Evolutionary conservation across 2,329 filamentous ascomycete genomes (phyloP).

Genomic region (Aspergillus ruber): DNA sequence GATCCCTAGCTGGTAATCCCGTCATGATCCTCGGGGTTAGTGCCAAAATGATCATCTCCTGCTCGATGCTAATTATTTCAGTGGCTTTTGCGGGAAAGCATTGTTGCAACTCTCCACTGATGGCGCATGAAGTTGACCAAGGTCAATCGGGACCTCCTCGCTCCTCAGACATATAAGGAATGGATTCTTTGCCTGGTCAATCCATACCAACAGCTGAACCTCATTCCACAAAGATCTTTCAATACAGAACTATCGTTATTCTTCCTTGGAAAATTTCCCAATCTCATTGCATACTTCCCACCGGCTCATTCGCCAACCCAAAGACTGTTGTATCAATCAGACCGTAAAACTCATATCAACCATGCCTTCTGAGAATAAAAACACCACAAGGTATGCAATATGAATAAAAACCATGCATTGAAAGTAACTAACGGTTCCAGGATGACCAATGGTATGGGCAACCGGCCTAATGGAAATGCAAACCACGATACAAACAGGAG

Average conservation of each 20-base stretch:
- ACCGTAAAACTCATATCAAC: not conserved
- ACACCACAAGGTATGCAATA: not conserved
- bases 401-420: not conserved
- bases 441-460: slow-evolving; percentile 18
- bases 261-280: not conserved
- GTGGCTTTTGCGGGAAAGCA: not conserved
- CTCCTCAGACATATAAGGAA: not conserved
- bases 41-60: not conserved
- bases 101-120: not conserved
- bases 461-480: slow-evolving; percentile 22
- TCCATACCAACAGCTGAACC: not conserved
- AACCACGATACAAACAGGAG: slow-evolving; percentile 20
- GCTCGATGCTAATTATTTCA: not conserved
- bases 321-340: not conserved
- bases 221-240: not conserved
- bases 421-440: slow-evolving; percentile 2
- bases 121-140: not conserved
- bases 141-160: not conserved
- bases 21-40: not conserved
- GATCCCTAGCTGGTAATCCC: not conserved
- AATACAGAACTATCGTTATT: not conserved
- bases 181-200: not conserved
- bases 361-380: not conserved
- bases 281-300: not conserved
- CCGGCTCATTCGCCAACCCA: not conserved